Evolutionary conservation across 2,329 filamentous ascomycete genomes (phyloP).

Genomic region (Sarocladiaceae sp.): DNA sequence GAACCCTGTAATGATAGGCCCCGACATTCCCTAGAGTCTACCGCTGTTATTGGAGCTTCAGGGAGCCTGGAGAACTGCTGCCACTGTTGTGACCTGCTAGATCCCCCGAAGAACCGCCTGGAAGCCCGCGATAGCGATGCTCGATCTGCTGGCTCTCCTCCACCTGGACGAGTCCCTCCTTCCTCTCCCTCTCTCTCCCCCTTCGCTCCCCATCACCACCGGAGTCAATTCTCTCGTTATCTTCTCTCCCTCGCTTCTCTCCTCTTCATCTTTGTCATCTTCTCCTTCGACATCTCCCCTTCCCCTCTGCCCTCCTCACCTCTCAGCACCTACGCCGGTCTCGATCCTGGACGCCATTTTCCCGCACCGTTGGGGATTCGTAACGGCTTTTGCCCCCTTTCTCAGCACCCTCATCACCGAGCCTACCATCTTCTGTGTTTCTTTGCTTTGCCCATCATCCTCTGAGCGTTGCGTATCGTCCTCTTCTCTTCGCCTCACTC

Average conservation of each 20-base stretch:
- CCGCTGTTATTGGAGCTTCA: too few species aligned
- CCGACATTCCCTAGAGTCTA: too few species aligned
- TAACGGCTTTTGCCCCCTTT: constrained; percentile 24
- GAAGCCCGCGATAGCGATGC: too few species aligned
- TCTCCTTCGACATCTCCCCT: constrained; percentile 9
- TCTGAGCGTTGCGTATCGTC: constrained; percentile 20
- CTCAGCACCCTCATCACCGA: constrained; percentile 20
- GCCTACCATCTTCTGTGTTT: constrained; percentile 13
- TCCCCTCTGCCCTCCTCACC: constrained; percentile 16
- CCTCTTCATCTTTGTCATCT: constrained; percentile 18
- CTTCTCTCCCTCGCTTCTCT: constrained; percentile 1
- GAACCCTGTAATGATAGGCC: too few species aligned
- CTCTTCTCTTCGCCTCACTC: constrained; percentile 13
- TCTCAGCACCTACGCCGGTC: constrained; percentile 6
- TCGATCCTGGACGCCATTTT: constrained; percentile 2
- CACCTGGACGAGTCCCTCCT: constrained; percentile 5
- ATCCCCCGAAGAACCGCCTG: too few species aligned
- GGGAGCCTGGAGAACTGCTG: constrained; percentile 1
- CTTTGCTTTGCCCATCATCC: constrained; percentile 14
- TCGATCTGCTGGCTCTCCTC: constrained; percentile 2
- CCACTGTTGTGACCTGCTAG: too few species aligned
- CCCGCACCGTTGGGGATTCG: constrained; percentile 1
- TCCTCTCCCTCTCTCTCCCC: constrained; percentile 17
- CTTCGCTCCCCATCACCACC: constrained; percentile 24
- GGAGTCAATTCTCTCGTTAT: constrained; percentile 4